These are phyloP conservation scores for Umbelopsis sp. DNA, from an alignment of 192 early-diverging fungal genomes.

Conservation along the genomic window DNA sequence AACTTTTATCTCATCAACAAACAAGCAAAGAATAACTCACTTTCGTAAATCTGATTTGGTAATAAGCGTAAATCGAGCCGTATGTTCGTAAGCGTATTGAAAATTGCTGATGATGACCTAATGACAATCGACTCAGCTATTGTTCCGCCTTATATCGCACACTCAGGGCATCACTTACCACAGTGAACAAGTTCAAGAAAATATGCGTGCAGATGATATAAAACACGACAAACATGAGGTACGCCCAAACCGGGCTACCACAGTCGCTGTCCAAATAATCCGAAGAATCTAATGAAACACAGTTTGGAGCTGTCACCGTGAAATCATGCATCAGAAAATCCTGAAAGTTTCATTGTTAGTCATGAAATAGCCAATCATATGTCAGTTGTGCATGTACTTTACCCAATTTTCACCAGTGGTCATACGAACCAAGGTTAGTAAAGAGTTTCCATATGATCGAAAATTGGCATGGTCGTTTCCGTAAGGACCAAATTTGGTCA, in stretches of 20 bases:
- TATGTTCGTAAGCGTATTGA: constrained; percentile 39
- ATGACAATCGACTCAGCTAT: background rate
- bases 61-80: constrained; percentile 37
- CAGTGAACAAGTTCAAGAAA: constrained; percentile 62
- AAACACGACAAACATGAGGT: constrained; percentile 57
- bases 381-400: background rate
- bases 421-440: constrained; percentile 54
- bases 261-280: constrained; percentile 55
- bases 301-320: constrained; percentile 48
- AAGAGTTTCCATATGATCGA: constrained; percentile 44
- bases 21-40: constrained; percentile 13
- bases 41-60: constrained; percentile 36
- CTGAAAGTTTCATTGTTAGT: constrained; percentile 21
- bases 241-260: constrained; percentile 53
- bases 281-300: constrained; percentile 39
- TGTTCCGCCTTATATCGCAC: too few relatives aligned
- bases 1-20: too few relatives aligned
- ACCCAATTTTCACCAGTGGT: constrained; percentile 55
- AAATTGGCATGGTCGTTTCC: constrained; percentile 51
- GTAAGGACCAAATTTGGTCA: constrained; percentile 52
- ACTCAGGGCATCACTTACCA: constrained; percentile 32
- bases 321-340: constrained; percentile 61
- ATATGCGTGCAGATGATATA: constrained; percentile 65
- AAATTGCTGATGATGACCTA: constrained; percentile 43
- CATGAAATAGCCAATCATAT: too few relatives aligned